phyloP scores from a whole-genome alignment of 805 yeast genomes.

The Sungouiozyma intestinalis region DNA sequence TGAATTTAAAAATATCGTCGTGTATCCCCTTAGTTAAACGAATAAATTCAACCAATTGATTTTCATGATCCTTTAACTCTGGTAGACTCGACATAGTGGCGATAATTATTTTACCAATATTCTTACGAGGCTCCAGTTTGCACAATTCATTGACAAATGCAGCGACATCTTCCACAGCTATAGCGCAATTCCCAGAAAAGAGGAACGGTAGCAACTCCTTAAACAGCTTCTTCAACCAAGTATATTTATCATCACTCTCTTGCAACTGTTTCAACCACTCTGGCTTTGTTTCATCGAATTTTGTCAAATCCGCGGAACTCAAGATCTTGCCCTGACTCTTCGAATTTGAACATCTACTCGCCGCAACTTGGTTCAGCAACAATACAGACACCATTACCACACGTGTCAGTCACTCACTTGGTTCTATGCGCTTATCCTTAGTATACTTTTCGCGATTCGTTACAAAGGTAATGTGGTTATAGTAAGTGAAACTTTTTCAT shows the following conservation, averaged over 20 bases:
- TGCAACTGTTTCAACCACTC: slow-evolving; percentile 8
- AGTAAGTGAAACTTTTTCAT: background rate
- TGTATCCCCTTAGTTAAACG: slow-evolving; percentile 7
- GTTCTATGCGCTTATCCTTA: too few species aligned
- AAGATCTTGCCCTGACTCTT: background rate
- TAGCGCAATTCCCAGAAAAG: slow-evolving; percentile 2
- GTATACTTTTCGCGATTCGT: too few species aligned
- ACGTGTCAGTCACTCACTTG: too few species aligned
- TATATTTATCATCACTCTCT: slow-evolving; percentile 9
- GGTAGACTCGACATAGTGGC: slow-evolving; percentile 11
- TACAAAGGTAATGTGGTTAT: background rate
- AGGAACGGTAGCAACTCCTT: slow-evolving; percentile 11
- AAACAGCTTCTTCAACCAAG: slow-evolving; percentile 17
- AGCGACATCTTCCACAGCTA: slow-evolving; percentile 5
- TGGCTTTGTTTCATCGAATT: background rate
- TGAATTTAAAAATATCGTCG: slow-evolving; percentile 20
- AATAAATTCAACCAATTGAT: slow-evolving; percentile 12
- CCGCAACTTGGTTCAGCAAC: background rate
- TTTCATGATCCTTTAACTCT: slow-evolving; percentile 9
- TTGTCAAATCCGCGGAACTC: background rate
- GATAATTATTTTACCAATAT: slow-evolving; percentile 16
- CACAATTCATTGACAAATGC: slow-evolving; percentile 6
- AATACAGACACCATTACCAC: background rate
- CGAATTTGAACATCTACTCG: background rate
- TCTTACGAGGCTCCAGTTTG: background rate